A percentile compares a stretch with the other conserved stretches of the same genome.
Evolutionary conservation across 257 asterid genomes (phyloP).

Genomic region (Lithospermum erythrorhizon): DNA sequence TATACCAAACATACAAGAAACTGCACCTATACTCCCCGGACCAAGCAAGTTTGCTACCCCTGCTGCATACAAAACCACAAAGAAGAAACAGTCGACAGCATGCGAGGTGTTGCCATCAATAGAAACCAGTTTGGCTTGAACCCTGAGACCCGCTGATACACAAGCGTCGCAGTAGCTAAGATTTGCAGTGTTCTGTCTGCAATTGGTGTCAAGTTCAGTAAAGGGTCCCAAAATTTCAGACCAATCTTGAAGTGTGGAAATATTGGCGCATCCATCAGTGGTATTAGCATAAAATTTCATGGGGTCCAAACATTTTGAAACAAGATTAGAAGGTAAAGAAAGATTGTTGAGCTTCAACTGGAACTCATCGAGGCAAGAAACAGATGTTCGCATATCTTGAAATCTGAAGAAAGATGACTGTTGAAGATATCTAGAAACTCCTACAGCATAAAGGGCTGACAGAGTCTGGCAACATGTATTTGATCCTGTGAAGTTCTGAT

Average conservation of each 20-base stretch:
- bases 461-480: constrained; percentile 54
- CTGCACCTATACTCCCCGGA: constrained; percentile 34
- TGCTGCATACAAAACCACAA: constrained; percentile 46
- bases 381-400: constrained; percentile 27
- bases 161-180: constrained; percentile 42
- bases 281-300: constrained; percentile 26
- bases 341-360: constrained; percentile 31
- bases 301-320: constrained; percentile 31
- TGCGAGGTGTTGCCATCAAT: constrained; percentile 32
- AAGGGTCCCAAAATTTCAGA: constrained; percentile 16
- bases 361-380: constrained; percentile 41
- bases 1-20: constrained; percentile 48
- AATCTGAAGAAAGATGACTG: constrained; percentile 37
- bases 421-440: constrained; percentile 33
- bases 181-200: constrained; percentile 27
- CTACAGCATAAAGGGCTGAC: constrained; percentile 43
- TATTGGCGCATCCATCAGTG: constrained; percentile 33
- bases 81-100: constrained; percentile 41
- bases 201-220: constrained; percentile 29
- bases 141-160: constrained; percentile 38
- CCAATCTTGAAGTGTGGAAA: constrained; percentile 45
- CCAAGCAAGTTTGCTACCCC: constrained; percentile 42
- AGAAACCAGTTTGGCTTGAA: constrained; percentile 27
- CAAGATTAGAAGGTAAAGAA: constrained; percentile 19
- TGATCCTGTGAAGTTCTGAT: background rate